Evolutionary conservation across 805 yeast genomes (phyloP).

Genomic region (Lipomyces yamadae): DNA sequence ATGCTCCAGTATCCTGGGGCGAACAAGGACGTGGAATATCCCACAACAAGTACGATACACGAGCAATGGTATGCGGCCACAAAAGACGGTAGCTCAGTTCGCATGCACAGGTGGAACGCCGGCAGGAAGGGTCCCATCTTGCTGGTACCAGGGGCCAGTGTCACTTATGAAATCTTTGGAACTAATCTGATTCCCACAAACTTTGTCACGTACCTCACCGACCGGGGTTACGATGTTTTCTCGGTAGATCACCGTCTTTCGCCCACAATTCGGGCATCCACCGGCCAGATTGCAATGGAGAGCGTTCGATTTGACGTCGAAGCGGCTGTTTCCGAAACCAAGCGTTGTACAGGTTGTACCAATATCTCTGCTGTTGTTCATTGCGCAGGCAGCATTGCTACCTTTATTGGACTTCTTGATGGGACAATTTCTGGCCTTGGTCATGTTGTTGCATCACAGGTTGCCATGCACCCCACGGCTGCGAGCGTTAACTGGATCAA

Average conservation of each 20-base stretch:
- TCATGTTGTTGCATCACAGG: conserved; percentile 3
- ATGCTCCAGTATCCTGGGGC: conserved; percentile 1
- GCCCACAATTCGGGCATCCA: background rate
- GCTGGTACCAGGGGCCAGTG: background rate
- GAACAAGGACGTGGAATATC: background rate
- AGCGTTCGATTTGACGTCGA: conserved; percentile 2
- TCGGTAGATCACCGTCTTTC: background rate
- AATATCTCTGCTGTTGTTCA: background rate
- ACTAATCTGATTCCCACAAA: background rate
- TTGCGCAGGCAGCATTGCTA: background rate
- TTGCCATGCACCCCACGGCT: background rate
- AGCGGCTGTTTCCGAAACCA: conserved; percentile 2
- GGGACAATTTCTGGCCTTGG: background rate
- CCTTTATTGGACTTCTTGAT: background rate
- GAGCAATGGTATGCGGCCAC: background rate
- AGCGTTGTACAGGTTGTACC: background rate
- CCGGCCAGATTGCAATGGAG: conserved; percentile 1
- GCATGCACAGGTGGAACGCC: conserved; percentile 2
- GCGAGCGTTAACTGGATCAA: background rate
- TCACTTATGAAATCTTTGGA: background rate
- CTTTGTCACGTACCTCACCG: background rate
- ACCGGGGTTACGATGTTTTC: background rate
- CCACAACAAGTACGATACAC: background rate
- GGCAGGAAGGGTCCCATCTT: background rate
- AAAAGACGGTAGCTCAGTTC: background rate